A percentile compares a stretch with the other conserved stretches of the same genome.
Evolutionary conservation across 1,284 basidiomycete genomes (phyloP).

Genomic region (Ustilago cynodontis): DNA sequence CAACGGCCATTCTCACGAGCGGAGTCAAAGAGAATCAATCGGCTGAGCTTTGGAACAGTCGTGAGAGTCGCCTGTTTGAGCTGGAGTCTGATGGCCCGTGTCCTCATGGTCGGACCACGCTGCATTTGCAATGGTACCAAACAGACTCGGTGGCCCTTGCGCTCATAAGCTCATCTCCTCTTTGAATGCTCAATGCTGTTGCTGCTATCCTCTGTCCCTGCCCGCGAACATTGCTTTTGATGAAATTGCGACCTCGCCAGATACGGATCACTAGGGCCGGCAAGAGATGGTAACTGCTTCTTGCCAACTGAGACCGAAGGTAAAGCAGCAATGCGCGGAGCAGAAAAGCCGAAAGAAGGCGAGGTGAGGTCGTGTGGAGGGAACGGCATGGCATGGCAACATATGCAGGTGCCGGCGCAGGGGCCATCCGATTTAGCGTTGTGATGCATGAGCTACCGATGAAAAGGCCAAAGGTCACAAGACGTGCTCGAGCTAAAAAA

Average conservation of each 20-base stretch:
- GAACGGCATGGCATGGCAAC: background rate
- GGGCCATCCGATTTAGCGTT: constrained; percentile 25
- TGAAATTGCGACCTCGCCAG: too few relatives aligned
- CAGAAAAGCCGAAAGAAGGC: background rate
- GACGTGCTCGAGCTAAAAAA: constrained; percentile 16
- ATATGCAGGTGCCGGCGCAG: constrained; percentile 24
- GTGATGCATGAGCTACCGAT: constrained; percentile 1
- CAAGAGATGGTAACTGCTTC: background rate
- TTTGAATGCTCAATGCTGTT: background rate
- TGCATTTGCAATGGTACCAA: constrained; percentile 3
- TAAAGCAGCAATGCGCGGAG: background rate
- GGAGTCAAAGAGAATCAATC: too few relatives aligned
- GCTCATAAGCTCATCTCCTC: background rate
- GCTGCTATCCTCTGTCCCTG: background rate
- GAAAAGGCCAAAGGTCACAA: constrained; percentile 31
- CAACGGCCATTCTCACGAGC: background rate
- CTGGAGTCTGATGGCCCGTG: constrained; percentile 3
- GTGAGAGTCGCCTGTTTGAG: constrained; percentile 1
- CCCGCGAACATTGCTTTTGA: background rate
- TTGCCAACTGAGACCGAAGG: background rate
- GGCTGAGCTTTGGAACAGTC: background rate
- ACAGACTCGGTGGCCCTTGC: background rate
- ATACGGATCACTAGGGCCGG: too few relatives aligned
- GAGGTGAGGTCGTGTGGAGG: background rate
- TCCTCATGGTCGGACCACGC: background rate